Evolutionary conservation across 148 eudicot genomes (phyloP).

Genomic region (Vaccinium vitisidaea): DNA sequence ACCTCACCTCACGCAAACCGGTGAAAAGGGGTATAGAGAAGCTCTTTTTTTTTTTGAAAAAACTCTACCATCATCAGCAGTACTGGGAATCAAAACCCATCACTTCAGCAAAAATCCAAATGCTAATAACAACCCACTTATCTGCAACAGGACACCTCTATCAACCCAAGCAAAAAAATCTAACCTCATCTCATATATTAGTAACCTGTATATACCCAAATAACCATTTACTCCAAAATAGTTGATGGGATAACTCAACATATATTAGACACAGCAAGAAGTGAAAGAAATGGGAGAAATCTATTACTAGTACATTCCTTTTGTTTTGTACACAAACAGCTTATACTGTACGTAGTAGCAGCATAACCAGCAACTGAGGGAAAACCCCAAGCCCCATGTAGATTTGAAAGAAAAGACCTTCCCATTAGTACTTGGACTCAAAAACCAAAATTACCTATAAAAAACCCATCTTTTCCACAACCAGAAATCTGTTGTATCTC

Average conservation of each 20-base stretch:
- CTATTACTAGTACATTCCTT: conserved; percentile 4
- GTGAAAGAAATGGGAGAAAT: neutral
- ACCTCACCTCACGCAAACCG: too few relatives aligned
- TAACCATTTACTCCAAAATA: neutral
- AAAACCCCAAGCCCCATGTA: neutral
- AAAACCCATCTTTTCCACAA: conserved; percentile 1
- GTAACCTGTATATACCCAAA: neutral
- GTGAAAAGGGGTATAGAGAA: too few relatives aligned
- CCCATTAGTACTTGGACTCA: neutral
- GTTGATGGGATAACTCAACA: neutral
- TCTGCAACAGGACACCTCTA: neutral
- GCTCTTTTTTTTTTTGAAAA: too few relatives aligned
- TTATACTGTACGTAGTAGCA: neutral
- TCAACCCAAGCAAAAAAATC: neutral
- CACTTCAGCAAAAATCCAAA: neutral
- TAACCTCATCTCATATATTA: neutral
- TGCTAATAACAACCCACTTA: too few relatives aligned
- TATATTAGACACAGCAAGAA: neutral
- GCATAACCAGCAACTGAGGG: neutral
- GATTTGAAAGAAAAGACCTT: conserved; percentile 17
- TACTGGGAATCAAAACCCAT: neutral
- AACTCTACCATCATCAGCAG: neutral
- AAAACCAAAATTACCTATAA: neutral
- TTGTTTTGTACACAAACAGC: neutral
- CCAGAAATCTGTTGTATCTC: neutral